Evolutionary conservation across 1,284 basidiomycete species (phyloP).

Genomic region (Austroboletus novae-zelandiae): DNA sequence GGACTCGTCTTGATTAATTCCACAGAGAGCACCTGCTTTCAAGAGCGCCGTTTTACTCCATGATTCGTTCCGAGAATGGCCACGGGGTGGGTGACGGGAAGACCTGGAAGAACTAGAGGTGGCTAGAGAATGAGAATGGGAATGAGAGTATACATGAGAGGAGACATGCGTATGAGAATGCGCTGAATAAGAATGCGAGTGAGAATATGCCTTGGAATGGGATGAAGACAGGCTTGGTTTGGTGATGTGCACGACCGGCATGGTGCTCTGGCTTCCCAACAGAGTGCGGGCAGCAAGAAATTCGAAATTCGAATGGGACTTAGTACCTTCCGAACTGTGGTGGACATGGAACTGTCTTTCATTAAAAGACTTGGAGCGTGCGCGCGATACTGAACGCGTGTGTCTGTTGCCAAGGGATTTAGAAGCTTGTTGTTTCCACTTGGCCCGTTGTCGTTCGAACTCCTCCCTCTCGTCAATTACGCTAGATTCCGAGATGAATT

Average conservation of each 20-base stretch:
- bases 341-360: conserved; percentile 31
- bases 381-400: conserved; percentile 57
- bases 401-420: conserved; percentile 64
- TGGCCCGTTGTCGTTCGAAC: conserved; percentile 57
- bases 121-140: conserved; percentile 45
- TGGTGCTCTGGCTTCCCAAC: conserved; percentile 57
- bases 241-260: conserved; percentile 45
- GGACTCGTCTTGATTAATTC: conserved; percentile 26
- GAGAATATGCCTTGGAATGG: conserved; percentile 29
- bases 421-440: conserved; percentile 63
- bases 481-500: conserved; percentile 34
- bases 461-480: conserved; percentile 62
- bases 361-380: conserved; percentile 60
- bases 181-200: conserved; percentile 28
- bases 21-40: conserved; percentile 43
- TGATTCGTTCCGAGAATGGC: conserved; percentile 58
- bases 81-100: conserved; percentile 37
- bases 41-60: conserved; percentile 57
- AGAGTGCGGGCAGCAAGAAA: conserved; percentile 60
- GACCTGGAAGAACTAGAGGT: conserved; percentile 45
- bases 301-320: conserved; percentile 41
- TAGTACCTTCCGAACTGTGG: conserved; percentile 19
- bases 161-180: conserved; percentile 23
- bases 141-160: conserved; percentile 40
- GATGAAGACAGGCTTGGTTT: conserved; percentile 16